A percentile compares a stretch with the other conserved stretches of the same genome.
Evolutionary conservation across 768 basidiomycete species (phyloP).

Genomic region (Lentinula boryana): DNA sequence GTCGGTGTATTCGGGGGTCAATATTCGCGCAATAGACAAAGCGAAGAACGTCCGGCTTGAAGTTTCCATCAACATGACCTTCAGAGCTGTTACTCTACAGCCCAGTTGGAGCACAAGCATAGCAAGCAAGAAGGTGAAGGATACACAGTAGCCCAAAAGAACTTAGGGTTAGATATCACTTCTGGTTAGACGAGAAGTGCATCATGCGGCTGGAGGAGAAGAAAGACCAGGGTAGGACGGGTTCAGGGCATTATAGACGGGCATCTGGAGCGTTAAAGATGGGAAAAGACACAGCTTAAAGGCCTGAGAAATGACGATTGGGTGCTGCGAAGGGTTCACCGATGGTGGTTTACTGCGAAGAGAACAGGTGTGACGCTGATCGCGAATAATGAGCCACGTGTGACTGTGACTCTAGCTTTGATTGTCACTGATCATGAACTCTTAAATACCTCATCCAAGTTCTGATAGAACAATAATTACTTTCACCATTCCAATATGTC

Average conservation of each 20-base stretch:
- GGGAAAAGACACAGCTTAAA: background rate
- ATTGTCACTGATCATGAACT: too few species aligned
- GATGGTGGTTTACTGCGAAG: background rate
- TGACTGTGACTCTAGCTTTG: background rate
- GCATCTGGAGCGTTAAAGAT: background rate
- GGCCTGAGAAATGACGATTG: background rate
- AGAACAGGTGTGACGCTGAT: background rate
- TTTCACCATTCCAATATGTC: background rate
- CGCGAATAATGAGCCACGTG: background rate
- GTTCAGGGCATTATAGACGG: background rate
- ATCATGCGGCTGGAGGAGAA: slow-evolving; percentile 7
- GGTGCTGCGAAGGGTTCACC: slow-evolving; percentile 1
- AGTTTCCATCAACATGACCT: background rate
- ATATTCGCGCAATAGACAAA: background rate
- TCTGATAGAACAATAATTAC: background rate
- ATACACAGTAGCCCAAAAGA: background rate
- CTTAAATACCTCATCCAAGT: too few species aligned
- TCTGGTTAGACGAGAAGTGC: background rate
- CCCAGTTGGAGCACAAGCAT: background rate
- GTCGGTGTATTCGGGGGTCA: background rate
- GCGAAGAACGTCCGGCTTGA: background rate
- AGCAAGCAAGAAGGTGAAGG: background rate
- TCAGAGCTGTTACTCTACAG: slow-evolving; percentile 2
- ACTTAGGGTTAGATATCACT: slow-evolving; percentile 9
- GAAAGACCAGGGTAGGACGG: slow-evolving; percentile 1